These are phyloP conservation scores for Chamaecrista fasciculata DNA, from an alignment of 306 rosid genomes.

Conservation along the genomic window DNA sequence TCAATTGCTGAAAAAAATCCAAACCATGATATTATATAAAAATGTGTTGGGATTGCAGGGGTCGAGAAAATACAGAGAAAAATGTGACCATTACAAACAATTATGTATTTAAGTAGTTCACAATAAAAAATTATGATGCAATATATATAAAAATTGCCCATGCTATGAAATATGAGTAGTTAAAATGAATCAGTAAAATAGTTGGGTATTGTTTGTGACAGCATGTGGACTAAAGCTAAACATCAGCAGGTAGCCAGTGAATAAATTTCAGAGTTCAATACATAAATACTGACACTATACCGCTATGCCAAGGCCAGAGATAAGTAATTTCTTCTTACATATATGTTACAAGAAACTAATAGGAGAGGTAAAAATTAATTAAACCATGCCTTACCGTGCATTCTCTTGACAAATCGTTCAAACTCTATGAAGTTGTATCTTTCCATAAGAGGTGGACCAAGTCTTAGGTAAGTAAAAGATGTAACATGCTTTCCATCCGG, in stretches of 20 bases:
- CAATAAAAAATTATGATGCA: neutral
- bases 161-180: neutral
- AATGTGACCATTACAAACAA: neutral
- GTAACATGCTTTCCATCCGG: conserved; percentile 85
- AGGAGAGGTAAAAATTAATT: neutral
- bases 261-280: neutral
- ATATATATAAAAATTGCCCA: neutral
- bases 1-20: neutral
- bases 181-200: neutral
- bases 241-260: neutral
- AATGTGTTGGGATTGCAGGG: neutral
- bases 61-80: neutral
- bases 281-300: neutral
- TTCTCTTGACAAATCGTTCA: conserved; percentile 84
- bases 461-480: conserved; percentile 81
- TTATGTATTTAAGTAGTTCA: neutral
- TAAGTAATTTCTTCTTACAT: neutral
- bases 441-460: conserved; percentile 78
- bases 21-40: neutral
- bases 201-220: neutral
- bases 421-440: conserved; percentile 74
- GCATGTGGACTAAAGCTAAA: neutral
- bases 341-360: neutral
- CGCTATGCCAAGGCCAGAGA: neutral
- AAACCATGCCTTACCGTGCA: conserved; percentile 69